phyloP scores from a whole-genome alignment of 768 basidiomycete genomes.

The Mycena floridula region DNA sequence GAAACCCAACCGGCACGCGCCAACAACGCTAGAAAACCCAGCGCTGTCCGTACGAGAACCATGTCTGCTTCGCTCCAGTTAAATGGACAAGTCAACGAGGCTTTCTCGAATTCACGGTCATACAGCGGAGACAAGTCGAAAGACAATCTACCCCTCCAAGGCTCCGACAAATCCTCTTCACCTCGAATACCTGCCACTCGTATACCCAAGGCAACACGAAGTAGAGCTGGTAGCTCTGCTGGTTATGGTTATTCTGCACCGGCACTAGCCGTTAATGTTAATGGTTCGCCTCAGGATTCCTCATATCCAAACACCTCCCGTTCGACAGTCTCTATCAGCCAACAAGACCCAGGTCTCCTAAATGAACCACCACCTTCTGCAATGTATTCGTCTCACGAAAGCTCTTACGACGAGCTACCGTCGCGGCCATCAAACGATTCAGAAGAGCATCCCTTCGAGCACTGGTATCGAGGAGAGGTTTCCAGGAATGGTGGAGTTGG shows the following conservation, averaged over 20 bases:
- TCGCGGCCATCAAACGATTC: slow-evolving; percentile 64
- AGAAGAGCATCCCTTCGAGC: slow-evolving; percentile 79
- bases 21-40: slow-evolving; percentile 23
- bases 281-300: slow-evolving; percentile 17
- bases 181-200: too few species aligned
- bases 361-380: slow-evolving; percentile 51
- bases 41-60: slow-evolving; percentile 60
- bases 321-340: too few species aligned
- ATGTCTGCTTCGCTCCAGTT: slow-evolving; percentile 48
- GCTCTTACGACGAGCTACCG: slow-evolving; percentile 26
- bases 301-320: too few species aligned
- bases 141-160: slow-evolving; percentile 2
- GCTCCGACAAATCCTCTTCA: too few species aligned
- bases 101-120: too few species aligned
- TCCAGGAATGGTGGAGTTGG: slow-evolving; percentile 87
- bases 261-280: slow-evolving; percentile 10
- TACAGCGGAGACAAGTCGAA: slow-evolving; percentile 21
- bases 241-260: slow-evolving; percentile 10
- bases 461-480: slow-evolving; percentile 87
- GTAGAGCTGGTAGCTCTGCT: slow-evolving; percentile 13
- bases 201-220: slow-evolving; percentile 35
- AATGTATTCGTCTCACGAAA: slow-evolving; percentile 37
- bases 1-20: too few species aligned
- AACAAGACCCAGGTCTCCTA: slow-evolving; percentile 40
- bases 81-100: too few species aligned